These are phyloP conservation scores for Ceratocystis harringtonii DNA, from an alignment of 2,329 filamentous ascomycete genomes.

Conservation along the genomic window DNA sequence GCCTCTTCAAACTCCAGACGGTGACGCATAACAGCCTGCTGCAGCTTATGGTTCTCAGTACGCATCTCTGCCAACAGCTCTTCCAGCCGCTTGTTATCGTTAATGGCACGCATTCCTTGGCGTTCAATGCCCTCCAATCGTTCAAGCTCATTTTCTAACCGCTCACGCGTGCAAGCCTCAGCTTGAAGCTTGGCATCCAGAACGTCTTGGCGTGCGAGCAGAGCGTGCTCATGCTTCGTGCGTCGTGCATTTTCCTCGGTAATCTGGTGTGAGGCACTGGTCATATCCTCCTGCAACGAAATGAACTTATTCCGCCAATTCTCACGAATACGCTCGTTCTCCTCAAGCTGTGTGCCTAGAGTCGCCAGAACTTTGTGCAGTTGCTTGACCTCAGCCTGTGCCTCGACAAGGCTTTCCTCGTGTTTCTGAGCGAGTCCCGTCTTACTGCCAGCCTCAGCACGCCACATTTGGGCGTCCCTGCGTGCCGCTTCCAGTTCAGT, in stretches of 20 bases:
- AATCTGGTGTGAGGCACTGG: slow-evolving; percentile 60
- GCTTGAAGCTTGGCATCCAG: slow-evolving; percentile 63
- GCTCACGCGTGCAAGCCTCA: slow-evolving; percentile 54
- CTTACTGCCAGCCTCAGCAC: slow-evolving; percentile 44
- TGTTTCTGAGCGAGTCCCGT: slow-evolving; percentile 35
- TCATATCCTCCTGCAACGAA: slow-evolving; percentile 76
- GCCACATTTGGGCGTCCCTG: slow-evolving; percentile 46
- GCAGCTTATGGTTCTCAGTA: slow-evolving; percentile 55
- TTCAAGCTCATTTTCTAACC: slow-evolving; percentile 51
- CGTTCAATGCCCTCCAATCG: slow-evolving; percentile 49
- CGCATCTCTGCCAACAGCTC: slow-evolving; percentile 39
- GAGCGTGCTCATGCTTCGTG: slow-evolving; percentile 63
- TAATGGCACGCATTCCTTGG: slow-evolving; percentile 47
- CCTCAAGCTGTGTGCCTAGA: slow-evolving; percentile 64
- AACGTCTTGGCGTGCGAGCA: slow-evolving; percentile 64
- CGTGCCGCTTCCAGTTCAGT: slow-evolving; percentile 39
- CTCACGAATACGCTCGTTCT: slow-evolving; percentile 72
- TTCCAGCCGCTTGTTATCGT: slow-evolving; percentile 47
- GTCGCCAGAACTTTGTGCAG: slow-evolving; percentile 59
- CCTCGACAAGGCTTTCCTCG: slow-evolving; percentile 32
- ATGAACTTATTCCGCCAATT: slow-evolving; percentile 73
- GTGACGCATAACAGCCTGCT: slow-evolving; percentile 51
- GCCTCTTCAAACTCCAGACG: slow-evolving; percentile 77
- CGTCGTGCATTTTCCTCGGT: slow-evolving; percentile 68
- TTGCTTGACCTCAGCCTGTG: slow-evolving; percentile 50